Evolutionary conservation across 345 rosid species (phyloP), one percentile per base, ranked within the genome.

Genomic region (Garcia nutans): DNA sequence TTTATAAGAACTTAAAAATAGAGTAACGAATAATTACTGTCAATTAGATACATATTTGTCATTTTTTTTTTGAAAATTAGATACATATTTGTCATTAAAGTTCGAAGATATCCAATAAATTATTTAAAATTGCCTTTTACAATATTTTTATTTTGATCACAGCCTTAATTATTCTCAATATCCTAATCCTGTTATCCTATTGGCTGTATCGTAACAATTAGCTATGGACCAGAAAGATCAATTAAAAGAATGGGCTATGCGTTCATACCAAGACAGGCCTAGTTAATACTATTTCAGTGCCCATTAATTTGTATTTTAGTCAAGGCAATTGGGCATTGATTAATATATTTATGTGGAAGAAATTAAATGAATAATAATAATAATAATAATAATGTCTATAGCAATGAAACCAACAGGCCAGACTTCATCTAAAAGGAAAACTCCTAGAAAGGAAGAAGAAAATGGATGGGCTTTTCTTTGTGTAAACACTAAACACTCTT

Each of bases 341-440:
- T 47, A 17, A 19, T 55, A 16, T 60, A n/a, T n/a, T 56, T 22
- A 64, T 26, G 33, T 2, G 58, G 6, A 6, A 19, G 58, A 54
- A 54, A 54, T 54, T 8, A 54, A 54, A 54, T 17, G n/a, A 54
- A 17, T 54, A 54, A 6, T 19, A 2, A 1, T 6, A 16, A 52
- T 28, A 28, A 28, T 28, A 37, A 37, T 37, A 37, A 37, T 37
- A 37, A 11, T 3, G 75, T 50, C 63, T 50, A 31, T 2, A 24
- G 79, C 82, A 79, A 77, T 79, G 81, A 74, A 79, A 79, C 82
- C 76, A 77, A 64, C 78, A 57, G 75, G 72, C 78, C 76, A 74
- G 71, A 76, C 80, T 71, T 72, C 81, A 76, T 73, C 45, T n/a
- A 22, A 60, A 41, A 73, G 72, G 58, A 72, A 67, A 19, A 56